These are phyloP conservation scores for Pseudogymnoascus sp. DNA, from an alignment of 2,329 filamentous ascomycete species.

Conservation along the genomic window DNA sequence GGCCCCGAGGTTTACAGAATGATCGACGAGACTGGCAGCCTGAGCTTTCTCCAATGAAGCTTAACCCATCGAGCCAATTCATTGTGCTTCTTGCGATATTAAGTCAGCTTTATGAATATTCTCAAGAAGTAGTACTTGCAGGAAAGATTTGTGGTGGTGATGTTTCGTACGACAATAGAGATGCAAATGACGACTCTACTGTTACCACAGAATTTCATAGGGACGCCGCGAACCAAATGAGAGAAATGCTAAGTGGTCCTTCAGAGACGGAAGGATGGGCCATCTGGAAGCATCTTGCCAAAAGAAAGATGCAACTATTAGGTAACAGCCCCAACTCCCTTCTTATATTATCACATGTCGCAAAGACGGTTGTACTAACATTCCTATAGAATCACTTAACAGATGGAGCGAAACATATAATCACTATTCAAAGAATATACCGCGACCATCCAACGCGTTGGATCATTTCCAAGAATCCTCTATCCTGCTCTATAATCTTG, in stretches of 20 bases:
- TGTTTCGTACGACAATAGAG: background rate
- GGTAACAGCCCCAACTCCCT: background rate
- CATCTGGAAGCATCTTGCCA: background rate
- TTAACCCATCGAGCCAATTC: constrained; percentile 23
- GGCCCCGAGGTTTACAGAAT: background rate
- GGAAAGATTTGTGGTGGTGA: constrained; percentile 18
- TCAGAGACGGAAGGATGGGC: background rate
- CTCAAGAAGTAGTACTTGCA: constrained; percentile 18
- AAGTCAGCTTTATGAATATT: constrained; percentile 19
- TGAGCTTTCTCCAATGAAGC: constrained; percentile 16
- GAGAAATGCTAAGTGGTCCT: background rate
- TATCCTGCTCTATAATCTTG: constrained; percentile 17
- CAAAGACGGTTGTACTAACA: background rate
- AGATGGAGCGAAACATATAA: background rate
- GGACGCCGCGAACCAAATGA: background rate
- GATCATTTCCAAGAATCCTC: constrained; percentile 18
- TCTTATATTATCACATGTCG: background rate
- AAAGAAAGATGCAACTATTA: background rate
- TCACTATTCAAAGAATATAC: background rate
- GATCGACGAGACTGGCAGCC: background rate
- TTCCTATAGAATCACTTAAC: background rate
- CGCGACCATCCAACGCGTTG: constrained; percentile 5
- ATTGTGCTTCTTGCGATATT: constrained; percentile 21
- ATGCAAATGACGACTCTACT: background rate
- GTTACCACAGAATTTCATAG: background rate